phyloP scores from a whole-genome alignment of 371 early-diverging fungal genomes.

The Saksenaea oblongispora region DNA sequence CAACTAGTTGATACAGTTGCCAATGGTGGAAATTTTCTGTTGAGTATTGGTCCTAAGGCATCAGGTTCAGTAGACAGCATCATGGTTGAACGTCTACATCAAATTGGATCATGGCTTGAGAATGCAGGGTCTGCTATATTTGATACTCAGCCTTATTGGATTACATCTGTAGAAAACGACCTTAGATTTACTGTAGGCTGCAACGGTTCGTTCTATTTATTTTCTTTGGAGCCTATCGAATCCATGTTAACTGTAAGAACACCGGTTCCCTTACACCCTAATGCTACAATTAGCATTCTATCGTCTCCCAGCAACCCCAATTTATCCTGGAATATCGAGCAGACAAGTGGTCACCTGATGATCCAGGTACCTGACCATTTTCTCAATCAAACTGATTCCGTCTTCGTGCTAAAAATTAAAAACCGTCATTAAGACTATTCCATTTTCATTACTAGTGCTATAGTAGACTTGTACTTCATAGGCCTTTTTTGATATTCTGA shows the following conservation, averaged over 20 bases:
- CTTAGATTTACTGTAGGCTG: background rate
- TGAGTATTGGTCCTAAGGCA: constrained; percentile 38
- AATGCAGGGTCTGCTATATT: constrained; percentile 8
- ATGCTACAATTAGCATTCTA: background rate
- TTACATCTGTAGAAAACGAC: background rate
- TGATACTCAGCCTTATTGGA: constrained; percentile 13
- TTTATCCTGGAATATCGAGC: background rate
- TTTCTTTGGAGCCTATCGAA: background rate
- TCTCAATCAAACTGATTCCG: background rate
- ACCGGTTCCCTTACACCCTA: constrained; percentile 4
- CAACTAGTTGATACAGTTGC: constrained; percentile 28
- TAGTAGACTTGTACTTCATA: too few species aligned
- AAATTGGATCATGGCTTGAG: constrained; percentile 28
- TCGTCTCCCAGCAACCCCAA: background rate
- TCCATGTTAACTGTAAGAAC: background rate
- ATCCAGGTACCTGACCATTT: background rate
- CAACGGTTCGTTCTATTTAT: constrained; percentile 10
- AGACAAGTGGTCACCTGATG: background rate
- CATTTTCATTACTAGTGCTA: too few species aligned
- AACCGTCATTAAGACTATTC: background rate
- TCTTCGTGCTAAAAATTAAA: background rate
- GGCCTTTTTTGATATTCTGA: too few species aligned
- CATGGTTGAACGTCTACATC: constrained; percentile 15
- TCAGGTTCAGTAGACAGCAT: constrained; percentile 15
- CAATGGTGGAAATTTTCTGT: constrained; percentile 8